Base-by-base conservation (phyloP, 1,284 basidiomycete genomes). In the Cutaneotrichosporon sp. region DNA sequence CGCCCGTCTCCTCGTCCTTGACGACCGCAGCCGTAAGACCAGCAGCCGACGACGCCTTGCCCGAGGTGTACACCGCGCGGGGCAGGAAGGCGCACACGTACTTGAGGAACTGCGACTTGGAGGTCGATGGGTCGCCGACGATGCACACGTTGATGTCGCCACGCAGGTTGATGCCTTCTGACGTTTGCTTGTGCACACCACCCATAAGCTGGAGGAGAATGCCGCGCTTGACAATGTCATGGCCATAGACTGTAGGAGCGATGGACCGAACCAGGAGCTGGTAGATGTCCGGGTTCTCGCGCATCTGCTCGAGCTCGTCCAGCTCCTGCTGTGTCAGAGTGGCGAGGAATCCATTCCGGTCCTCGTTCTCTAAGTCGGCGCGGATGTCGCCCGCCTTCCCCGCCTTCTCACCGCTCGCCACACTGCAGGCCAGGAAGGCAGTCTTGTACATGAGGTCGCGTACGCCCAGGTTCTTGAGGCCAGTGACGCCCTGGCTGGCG, bases 101-200 rank as follows among this genome's bases (percentile, higher is more conserved):
- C 81, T 99, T 99, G 65, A 99, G 84, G 83, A 99, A 99, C 77
- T 99, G 97, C 0, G 95, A 98, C 79, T 99, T 99, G 54, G 90
- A 92, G 0, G 95, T 98, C 22, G 90, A 93, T 1, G 97, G 97
- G 74, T 99, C 97, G 45, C 97, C 97, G 58, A 99, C 90, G 63
- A 99, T 95, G 76, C 95, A 99, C 61, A 99, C 94, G 73, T 99
- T 99, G 79, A 99, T 90, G 74, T 99, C 97, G 2, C 97, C 97
- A 80, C 97, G 88, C 20, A 99, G 84, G 76, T 98, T 87, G 86
- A 99, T 99, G 50, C 97, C 97, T 79, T 99, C 97, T 0, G 85
- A 82, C 0, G 95, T 99, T 76, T 94, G 87, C 79, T 99, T 99
- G 82, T 99, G 95, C 13, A 99, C 95, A 49, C 97, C 97, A n/a